Evolutionary conservation across 768 basidiomycete genomes (phyloP).

Genomic region (Panellus pusillus): DNA sequence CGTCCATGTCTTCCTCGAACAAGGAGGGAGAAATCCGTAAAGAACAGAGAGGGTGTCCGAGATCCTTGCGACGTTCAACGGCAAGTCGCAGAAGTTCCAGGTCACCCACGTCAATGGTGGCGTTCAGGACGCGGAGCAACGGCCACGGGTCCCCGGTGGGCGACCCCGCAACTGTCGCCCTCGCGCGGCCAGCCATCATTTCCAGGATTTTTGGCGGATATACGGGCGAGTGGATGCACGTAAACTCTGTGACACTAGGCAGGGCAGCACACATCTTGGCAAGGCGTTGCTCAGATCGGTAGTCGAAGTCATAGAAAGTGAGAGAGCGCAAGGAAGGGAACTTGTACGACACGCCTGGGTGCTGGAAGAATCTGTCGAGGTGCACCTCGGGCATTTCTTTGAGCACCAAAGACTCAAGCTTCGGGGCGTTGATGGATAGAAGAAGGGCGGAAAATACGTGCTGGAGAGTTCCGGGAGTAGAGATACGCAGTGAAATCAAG

Average conservation of each 20-base stretch:
- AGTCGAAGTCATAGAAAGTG: constrained; percentile 41
- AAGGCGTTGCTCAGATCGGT: constrained; percentile 9
- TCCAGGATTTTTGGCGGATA: constrained; percentile 8
- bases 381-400: constrained; percentile 44
- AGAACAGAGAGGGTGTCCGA: constrained; percentile 6
- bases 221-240: constrained; percentile 5
- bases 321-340: constrained; percentile 39
- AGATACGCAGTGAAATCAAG: constrained; percentile 43
- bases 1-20: constrained; percentile 2
- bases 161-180: not conserved
- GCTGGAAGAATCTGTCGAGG: constrained; percentile 36
- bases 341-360: constrained; percentile 20
- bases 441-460: constrained; percentile 40
- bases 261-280: constrained; percentile 10
- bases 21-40: constrained; percentile 1
- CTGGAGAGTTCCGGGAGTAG: constrained; percentile 32
- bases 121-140: constrained; percentile 7
- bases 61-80: constrained; percentile 9
- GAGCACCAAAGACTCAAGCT: constrained; percentile 40
- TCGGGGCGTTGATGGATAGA: constrained; percentile 38
- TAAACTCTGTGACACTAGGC: constrained; percentile 14
- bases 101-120: constrained; percentile 11
- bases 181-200: constrained; percentile 11
- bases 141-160: constrained; percentile 13
- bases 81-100: constrained; percentile 3